A percentile compares a stretch with the other conserved stretches of the same genome.
Evolutionary conservation across 2,329 filamentous ascomycete species (phyloP).

Genomic region (Nigrospora osmanthi): DNA sequence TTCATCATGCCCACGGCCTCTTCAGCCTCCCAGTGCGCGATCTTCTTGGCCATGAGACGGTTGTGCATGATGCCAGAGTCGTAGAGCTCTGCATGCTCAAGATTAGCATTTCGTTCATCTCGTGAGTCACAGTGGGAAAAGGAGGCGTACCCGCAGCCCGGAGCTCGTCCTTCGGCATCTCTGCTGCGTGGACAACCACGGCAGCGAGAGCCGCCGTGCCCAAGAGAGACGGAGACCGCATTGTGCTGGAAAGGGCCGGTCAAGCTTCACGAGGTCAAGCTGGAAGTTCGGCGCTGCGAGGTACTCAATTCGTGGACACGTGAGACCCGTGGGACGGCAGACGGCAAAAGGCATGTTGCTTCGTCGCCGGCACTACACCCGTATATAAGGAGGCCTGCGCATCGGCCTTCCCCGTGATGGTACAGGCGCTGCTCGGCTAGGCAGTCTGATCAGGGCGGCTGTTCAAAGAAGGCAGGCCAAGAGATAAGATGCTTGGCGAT

Average conservation of each 20-base stretch:
- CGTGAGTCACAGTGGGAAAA: no score
- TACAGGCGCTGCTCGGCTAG: no score
- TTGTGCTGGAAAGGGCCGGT: background rate
- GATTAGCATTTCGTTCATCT: no score
- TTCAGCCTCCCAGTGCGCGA: no score
- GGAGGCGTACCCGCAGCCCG: background rate
- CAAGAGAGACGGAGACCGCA: background rate
- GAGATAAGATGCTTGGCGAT: background rate
- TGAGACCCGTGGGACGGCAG: no score
- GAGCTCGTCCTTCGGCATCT: background rate
- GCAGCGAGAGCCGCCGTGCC: background rate
- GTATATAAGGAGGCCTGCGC: background rate
- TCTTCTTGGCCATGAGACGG: no score
- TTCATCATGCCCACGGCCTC: no score
- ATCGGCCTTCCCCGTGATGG: background rate
- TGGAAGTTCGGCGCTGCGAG: background rate
- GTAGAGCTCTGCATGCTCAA: background rate
- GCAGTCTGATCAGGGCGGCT: no score
- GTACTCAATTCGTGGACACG: background rate
- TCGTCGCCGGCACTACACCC: background rate
- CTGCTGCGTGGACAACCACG: background rate
- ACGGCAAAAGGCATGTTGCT: background rate
- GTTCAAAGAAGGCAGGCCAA: background rate
- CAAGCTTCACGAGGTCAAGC: no score
- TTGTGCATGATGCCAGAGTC: no score